Evolutionary conservation across 2,329 filamentous ascomycete species (phyloP), one percentile per base, ranked within the genome.

Genomic region (Penicillium sp.): DNA sequence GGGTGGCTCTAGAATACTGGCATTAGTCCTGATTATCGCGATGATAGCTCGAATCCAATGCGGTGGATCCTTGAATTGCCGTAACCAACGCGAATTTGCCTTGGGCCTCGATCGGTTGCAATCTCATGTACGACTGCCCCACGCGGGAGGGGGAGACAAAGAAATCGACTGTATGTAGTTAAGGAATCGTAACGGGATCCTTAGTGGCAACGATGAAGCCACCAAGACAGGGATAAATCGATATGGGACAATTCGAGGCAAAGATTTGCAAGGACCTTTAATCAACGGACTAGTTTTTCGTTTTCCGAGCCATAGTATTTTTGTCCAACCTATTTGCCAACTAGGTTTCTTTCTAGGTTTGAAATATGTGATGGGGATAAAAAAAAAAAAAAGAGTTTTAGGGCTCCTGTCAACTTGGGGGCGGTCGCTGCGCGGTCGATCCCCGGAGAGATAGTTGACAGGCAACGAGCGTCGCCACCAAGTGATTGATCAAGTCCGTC

Each of bases 401-500:
- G 37, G 55, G 51, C 57, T 48, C 59, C 66, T 66, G 64, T 67
- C 65, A 68, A 56, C 57, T 62, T 31, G 52, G 62, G 52, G 52
- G 55, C 59, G 62, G 67, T 60, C 61, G 56, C 65, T 69, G 68
- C 65, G 65, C 47, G 56, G 68, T 69, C 68, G 68, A 70, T 69
- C 68, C 43, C 54, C 57, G 53, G 56, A 60, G 41, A 57, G 55
- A 55, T 60, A 56, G 50, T 57, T 58, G 59, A 64, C 63, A 63
- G 57, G 53, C 52, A 59, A 57, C 53, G 55, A 53, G 41, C 26
- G 46, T 47, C 47, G 46, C 51, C 29, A 48, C 43, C 27, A 47
- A 46, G 41, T 52, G 52, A 35, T 46, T 45, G 39, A 45, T 44
- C 39, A 24, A 47, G 45, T 45, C 33, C 31, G 45, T 45, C 33